Conservation (phyloP, 129 eudicot species). For the Escallonia herrerae region DNA sequence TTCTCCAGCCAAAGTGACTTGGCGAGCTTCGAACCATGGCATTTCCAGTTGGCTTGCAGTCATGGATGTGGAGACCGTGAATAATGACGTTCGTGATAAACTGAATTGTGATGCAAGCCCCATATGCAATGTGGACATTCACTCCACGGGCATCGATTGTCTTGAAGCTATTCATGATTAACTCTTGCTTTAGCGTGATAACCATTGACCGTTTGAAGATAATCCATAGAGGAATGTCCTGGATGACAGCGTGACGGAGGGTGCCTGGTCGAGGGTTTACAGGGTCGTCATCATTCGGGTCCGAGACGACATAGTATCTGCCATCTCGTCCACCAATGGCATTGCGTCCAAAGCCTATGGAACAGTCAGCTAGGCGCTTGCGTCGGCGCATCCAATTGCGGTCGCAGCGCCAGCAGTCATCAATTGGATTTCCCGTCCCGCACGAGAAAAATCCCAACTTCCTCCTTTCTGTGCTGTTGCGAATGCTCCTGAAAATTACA, state of each 20-base stretch:
- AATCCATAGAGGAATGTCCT: conserved; percentile 84
- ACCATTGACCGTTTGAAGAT: conserved; percentile 81
- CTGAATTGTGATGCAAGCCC: conserved; percentile 77
- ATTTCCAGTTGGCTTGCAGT: conserved; percentile 31
- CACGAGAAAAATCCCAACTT: conserved; percentile 79
- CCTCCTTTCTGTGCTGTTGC: conserved; percentile 69
- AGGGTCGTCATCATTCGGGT: conserved; percentile 63
- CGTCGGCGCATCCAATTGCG: conserved; percentile 62
- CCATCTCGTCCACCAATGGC: conserved; percentile 94
- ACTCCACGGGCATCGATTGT: conserved; percentile 85
- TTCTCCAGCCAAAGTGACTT: conserved; percentile 37
- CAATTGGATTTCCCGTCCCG: conserved; percentile 83
- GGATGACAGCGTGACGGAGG: conserved; percentile 76
- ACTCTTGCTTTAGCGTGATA: conserved; percentile 71
- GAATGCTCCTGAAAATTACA: conserved; percentile 46
- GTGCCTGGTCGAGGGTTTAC: conserved; percentile 86
- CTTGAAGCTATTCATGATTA: conserved; percentile 89
- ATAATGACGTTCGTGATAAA: conserved; percentile 66
- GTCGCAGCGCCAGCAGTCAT: conserved; percentile 92
- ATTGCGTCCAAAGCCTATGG: conserved; percentile 90
- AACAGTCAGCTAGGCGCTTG: conserved; percentile 68
- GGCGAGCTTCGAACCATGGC: conserved; percentile 43
- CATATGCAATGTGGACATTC: conserved; percentile 72
- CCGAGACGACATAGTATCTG: conserved; percentile 62
- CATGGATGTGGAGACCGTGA: conserved; percentile 39